These are phyloP conservation scores for Brassica rapa DNA, from an alignment of 345 rosid genomes.

Conservation along the genomic window DNA sequence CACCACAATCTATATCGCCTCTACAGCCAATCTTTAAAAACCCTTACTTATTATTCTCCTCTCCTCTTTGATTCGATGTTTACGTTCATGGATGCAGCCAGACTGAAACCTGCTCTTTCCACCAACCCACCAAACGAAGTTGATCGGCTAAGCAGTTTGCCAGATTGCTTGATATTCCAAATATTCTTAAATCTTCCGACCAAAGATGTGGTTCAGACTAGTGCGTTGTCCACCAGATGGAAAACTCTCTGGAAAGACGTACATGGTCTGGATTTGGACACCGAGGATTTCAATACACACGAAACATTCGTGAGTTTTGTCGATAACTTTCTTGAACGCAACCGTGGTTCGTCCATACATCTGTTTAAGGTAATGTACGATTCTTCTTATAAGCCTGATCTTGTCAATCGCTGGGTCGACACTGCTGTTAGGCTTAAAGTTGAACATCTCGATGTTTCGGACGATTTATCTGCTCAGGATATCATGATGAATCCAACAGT, in stretches of 20 bases:
- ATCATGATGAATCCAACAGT: neutral
- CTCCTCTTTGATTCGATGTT: too few species aligned
- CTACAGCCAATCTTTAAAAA: too few species aligned
- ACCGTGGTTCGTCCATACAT: neutral
- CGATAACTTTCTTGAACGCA: neutral
- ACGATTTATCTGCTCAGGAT: neutral
- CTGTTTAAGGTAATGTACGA: neutral
- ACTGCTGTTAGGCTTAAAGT: neutral
- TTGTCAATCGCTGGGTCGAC: neutral
- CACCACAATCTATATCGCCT: too few species aligned
- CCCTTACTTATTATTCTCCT: too few species aligned
- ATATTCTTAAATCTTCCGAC: neutral
- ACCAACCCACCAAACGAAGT: neutral
- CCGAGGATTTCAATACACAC: too few species aligned
- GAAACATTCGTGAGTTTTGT: neutral
- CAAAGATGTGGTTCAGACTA: constrained; percentile 12
- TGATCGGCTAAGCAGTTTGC: constrained; percentile 18
- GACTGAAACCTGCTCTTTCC: too few species aligned
- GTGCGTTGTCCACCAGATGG: constrained; percentile 22
- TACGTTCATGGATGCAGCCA: too few species aligned
- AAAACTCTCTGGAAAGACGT: constrained; percentile 6
- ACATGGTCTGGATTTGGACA: neutral
- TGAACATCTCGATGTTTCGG: neutral
- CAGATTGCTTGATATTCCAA: constrained; percentile 6
- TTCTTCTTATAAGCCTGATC: neutral